phyloP scores from a whole-genome alignment of 345 rosid species.

The Salix exigua region DNA sequence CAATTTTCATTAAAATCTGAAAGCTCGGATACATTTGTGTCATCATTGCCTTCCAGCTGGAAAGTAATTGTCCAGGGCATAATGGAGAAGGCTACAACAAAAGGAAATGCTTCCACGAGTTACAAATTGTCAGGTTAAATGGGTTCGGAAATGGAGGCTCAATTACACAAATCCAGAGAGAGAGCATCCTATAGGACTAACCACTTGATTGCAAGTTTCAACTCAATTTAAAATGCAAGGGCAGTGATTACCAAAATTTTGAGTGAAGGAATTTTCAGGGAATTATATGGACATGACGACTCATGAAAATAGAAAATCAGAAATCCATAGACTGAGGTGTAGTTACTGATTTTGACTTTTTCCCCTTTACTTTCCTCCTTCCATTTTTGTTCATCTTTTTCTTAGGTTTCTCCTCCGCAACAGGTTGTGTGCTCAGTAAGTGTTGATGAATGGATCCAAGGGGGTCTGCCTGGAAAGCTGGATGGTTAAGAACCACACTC shows the following conservation, averaged over 20 bases:
- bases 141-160: not conserved
- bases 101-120: not conserved
- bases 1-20: not conserved
- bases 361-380: conserved; percentile 47
- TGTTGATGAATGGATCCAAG: conserved; percentile 68
- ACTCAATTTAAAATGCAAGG: not conserved
- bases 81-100: not conserved
- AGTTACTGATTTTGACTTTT: conserved; percentile 29
- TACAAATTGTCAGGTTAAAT: not conserved
- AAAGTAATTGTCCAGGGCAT: not conserved
- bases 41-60: not conserved
- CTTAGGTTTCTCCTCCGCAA: conserved; percentile 53
- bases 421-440: conserved; percentile 60
- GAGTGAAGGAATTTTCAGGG: not conserved
- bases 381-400: conserved; percentile 43
- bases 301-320: conserved; percentile 5
- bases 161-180: not conserved
- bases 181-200: not conserved
- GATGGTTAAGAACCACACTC: conserved; percentile 60
- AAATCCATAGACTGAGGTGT: conserved; percentile 41
- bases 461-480: conserved; percentile 67
- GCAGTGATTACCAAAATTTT: not conserved
- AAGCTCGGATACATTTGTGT: not conserved
- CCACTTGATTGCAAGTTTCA: not conserved
- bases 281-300: not conserved